Evolutionary conservation across 1,284 basidiomycete genomes (phyloP).

Genomic region (Cryptococcus jaspeensis): DNA sequence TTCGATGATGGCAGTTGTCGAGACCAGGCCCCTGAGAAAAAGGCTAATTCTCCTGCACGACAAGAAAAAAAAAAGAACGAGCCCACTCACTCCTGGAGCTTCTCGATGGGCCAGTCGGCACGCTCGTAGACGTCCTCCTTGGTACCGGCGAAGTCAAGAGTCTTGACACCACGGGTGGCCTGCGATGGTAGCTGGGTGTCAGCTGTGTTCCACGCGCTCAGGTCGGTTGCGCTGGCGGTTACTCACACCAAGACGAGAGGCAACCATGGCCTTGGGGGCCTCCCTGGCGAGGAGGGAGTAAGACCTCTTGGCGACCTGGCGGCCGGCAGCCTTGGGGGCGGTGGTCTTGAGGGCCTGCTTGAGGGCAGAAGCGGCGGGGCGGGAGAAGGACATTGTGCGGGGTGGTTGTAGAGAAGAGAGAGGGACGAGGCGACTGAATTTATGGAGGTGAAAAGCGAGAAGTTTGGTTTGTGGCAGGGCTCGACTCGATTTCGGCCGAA

Average conservation of each 20-base stretch:
- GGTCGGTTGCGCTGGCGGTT: neutral
- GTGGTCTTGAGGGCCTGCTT: conserved; percentile 53
- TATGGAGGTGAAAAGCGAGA: neutral
- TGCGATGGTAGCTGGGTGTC: conserved; percentile 10
- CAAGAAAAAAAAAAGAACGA: neutral
- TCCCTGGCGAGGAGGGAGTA: conserved; percentile 70
- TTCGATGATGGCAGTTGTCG: neutral
- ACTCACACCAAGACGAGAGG: conserved; percentile 47
- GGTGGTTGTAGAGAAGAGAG: neutral
- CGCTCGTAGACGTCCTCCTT: conserved; percentile 97
- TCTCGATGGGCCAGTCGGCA: conserved; percentile 94
- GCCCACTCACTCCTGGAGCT: conserved; percentile 77
- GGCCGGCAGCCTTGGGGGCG: conserved; percentile 48
- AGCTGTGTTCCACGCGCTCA: neutral
- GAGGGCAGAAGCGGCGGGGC: conserved; percentile 56
- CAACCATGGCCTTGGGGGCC: conserved; percentile 48
- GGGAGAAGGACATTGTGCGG: conserved; percentile 43
- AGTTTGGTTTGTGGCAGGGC: conserved; percentile 1
- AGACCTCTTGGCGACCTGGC: conserved; percentile 55
- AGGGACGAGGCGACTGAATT: neutral
- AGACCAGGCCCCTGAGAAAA: neutral
- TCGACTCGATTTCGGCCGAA: conserved; percentile 20
- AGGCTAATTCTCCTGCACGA: neutral
- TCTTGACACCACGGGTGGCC: conserved; percentile 79
- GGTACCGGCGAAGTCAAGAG: conserved; percentile 94